phyloP scores from a whole-genome alignment of 495 filamentous ascomycete genomes.

The Mycothermus thermophilus region DNA sequence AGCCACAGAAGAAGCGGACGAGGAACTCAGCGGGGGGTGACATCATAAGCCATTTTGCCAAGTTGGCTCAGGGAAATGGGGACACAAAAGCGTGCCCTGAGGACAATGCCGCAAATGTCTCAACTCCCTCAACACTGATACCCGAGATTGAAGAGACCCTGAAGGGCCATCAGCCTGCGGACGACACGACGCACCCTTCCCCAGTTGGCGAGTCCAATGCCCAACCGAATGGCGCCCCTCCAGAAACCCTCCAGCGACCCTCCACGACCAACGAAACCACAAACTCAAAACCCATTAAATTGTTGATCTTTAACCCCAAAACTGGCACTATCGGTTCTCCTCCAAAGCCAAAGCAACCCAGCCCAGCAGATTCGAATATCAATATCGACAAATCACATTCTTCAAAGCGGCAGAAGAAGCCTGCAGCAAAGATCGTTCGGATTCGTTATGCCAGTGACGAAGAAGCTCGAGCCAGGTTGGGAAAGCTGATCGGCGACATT shows the following conservation, averaged over 20 bases:
- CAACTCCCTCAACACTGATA: background rate
- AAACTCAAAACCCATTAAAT: slow-evolving; percentile 32
- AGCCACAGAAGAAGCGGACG: slow-evolving; percentile 7
- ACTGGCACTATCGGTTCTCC: slow-evolving; percentile 45
- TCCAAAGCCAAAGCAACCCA: slow-evolving; percentile 20
- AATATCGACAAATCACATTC: slow-evolving; percentile 1
- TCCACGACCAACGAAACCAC: too few species aligned
- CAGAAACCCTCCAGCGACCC: too few species aligned
- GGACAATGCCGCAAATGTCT: background rate
- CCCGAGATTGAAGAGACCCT: too few species aligned
- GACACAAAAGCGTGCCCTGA: background rate
- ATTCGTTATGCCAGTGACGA: slow-evolving; percentile 24
- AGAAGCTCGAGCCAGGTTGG: slow-evolving; percentile 20
- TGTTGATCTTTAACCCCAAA: slow-evolving; percentile 33
- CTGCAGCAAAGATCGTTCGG: slow-evolving; percentile 13
- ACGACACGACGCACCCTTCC: too few species aligned
- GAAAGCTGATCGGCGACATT: slow-evolving; percentile 22
- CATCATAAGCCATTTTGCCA: slow-evolving; percentile 10
- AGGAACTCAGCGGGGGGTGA: slow-evolving; percentile 4
- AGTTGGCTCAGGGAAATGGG: slow-evolving; percentile 3
- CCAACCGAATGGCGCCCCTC: too few species aligned
- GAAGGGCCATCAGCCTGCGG: too few species aligned
- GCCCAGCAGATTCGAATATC: background rate
- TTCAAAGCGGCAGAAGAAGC: slow-evolving; percentile 4
- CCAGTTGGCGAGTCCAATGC: too few species aligned